phyloP scores from a whole-genome alignment of 352 stramenopile species.

The Phytopythium litorale region DNA sequence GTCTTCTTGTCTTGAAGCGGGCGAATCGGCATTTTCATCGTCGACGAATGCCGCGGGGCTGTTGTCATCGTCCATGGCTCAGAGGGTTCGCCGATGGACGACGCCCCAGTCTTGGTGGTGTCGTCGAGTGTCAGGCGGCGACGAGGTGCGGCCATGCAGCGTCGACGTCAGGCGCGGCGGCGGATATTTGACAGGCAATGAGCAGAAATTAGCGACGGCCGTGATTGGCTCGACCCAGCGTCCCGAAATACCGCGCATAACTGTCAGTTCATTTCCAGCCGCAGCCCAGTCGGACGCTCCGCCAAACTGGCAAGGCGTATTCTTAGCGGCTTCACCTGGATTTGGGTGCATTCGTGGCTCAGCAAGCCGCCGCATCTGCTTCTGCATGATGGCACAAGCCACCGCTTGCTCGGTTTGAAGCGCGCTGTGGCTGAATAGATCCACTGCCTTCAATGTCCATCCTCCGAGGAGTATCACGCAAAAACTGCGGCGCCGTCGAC shows the following conservation, averaged over 20 bases:
- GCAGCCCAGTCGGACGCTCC: neutral
- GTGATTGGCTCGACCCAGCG: neutral
- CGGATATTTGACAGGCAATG: conserved; percentile 4
- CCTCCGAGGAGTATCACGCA: too few relatives aligned
- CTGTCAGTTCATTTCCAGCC: neutral
- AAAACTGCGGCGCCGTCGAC: too few relatives aligned
- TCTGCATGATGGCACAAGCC: neutral
- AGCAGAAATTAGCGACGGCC: neutral
- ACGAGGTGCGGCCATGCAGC: neutral
- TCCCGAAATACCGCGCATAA: conserved; percentile 4
- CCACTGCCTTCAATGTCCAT: neutral
- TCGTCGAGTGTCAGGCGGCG: neutral
- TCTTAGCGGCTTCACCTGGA: neutral
- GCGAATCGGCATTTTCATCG: neutral
- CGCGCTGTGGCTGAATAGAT: neutral
- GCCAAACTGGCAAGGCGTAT: neutral
- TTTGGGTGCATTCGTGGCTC: neutral
- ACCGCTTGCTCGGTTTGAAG: neutral
- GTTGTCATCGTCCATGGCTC: neutral
- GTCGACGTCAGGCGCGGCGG: neutral
- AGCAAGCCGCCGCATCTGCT: too few relatives aligned
- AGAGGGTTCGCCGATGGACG: neutral
- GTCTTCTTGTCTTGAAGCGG: neutral
- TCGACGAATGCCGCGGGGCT: neutral
- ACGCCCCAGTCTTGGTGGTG: neutral